phyloP scores from a whole-genome alignment of 805 yeast genomes.

The Saccharomycopsis fermentans region DNA sequence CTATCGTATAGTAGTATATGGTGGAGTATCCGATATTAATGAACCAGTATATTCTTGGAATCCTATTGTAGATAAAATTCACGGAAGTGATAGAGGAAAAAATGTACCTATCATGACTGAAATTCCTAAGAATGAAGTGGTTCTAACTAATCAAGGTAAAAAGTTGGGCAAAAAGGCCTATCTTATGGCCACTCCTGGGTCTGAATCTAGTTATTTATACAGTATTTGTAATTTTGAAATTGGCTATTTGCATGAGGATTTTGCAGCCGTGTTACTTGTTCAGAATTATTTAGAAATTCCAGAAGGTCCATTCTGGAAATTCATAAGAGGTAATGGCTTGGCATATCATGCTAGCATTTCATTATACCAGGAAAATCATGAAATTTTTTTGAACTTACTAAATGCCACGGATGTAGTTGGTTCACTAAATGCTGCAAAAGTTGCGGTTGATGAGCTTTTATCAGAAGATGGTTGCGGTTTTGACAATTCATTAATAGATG shows the following conservation, averaged over 20 bases:
- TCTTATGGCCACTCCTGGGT: constrained; percentile 50
- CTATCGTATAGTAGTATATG: constrained; percentile 58
- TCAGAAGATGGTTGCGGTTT: constrained; percentile 50
- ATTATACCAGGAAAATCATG: constrained; percentile 55
- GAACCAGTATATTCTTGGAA: constrained; percentile 56
- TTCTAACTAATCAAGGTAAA: constrained; percentile 31
- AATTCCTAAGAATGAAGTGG: not conserved
- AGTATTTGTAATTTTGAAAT: not conserved
- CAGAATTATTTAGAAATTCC: constrained; percentile 53
- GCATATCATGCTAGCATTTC: constrained; percentile 78
- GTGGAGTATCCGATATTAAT: constrained; percentile 46
- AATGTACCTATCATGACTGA: not conserved
- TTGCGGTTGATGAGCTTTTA: constrained; percentile 35
- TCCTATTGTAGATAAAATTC: constrained; percentile 3
- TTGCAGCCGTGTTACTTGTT: constrained; percentile 6
- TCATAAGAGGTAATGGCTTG: constrained; percentile 86
- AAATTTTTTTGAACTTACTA: constrained; percentile 55
- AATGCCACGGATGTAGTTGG: constrained; percentile 76
- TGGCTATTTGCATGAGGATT: constrained; percentile 44
- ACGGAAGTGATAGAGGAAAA: not conserved
- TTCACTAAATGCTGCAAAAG: constrained; percentile 49
- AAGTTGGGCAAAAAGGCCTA: constrained; percentile 37
- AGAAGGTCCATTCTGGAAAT: constrained; percentile 97
- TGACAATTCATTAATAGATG: constrained; percentile 52
- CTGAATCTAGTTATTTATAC: constrained; percentile 44